These are phyloP conservation scores for Tephrocybe sp. DNA, from an alignment of 768 basidiomycete species.

Conservation along the genomic window DNA sequence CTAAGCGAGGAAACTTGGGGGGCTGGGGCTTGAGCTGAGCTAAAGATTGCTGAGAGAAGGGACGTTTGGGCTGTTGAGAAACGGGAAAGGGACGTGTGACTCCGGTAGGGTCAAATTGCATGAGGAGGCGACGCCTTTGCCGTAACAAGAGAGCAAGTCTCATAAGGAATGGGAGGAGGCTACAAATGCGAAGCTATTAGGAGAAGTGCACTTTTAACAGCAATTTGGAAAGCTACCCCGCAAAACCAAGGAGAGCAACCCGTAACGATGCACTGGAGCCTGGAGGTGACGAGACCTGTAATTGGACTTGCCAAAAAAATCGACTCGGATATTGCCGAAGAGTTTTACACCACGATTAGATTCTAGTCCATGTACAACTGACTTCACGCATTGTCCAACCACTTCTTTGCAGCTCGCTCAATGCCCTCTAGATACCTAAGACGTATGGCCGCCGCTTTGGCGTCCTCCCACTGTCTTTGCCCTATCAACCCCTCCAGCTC, in stretches of 20 bases:
- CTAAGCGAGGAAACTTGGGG: conserved; percentile 30
- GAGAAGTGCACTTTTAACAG: not conserved
- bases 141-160: conserved; percentile 47
- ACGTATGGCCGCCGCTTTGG: conserved; percentile 60
- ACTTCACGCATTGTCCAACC: conserved; percentile 29
- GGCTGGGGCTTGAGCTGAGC: conserved; percentile 15
- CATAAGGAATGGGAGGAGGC: conserved; percentile 38
- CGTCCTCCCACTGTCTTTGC: conserved; percentile 51
- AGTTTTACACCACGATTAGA: not conserved
- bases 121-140: conserved; percentile 55
- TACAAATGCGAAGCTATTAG: not conserved
- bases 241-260: not conserved
- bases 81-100: conserved; percentile 22
- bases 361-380: not conserved
- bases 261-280: not conserved
- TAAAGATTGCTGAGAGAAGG: conserved; percentile 41
- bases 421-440: conserved; percentile 76
- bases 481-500: conserved; percentile 52
- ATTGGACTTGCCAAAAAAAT: conserved; percentile 3
- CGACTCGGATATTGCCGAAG: conserved; percentile 6
- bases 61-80: conserved; percentile 38
- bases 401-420: conserved; percentile 45
- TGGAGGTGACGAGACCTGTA: not conserved
- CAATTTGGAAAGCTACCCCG: not conserved
- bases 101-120: conserved; percentile 51